Base-by-base conservation (phyloP, 345 rosid genomes). In the Pistacia vera region DNA sequence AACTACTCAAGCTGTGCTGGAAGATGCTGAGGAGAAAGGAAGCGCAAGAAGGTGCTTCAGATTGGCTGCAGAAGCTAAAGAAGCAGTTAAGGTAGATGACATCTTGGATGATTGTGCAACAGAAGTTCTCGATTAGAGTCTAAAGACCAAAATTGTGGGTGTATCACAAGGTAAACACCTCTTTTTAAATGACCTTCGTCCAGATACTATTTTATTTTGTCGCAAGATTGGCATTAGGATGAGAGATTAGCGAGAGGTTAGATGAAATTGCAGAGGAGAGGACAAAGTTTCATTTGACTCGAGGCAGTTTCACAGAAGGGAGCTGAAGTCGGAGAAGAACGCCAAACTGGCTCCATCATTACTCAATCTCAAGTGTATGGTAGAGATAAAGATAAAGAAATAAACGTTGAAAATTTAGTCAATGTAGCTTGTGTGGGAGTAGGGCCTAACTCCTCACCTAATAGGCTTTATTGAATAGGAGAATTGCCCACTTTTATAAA, bases 51-150 rank as follows among this genome's bases (percentile, higher is more conserved):
- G 63, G 64, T 52, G 36, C 12, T 70, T 55, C 74, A 11, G 62
- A 69, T 69, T 38, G 63, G 74, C 13, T 38, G 72, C 8, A 48
- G 46, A 70, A 70, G 74, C 60, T 68, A 68, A 52, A 28, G 59
- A 52, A 12, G 72, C 74, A 2, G 59, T 52, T 22, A 56, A n/a
- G 64, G 13, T 20, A 44, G 54, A 70, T 20, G 74, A 70, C 51
- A 70, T 38, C 7, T 0, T 57, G 74, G 74, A 70, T 3, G 64
- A 36, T 11, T 38, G 63, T 20, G 33, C 52, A 38, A n/a, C 63
- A 56, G n/a, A 70, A 36, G 49, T 30, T 36, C 73, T n/a, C 52
- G 30, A 36, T 33, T 52, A 10, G 48, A 33, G 49, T 33, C 61
- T 35, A 38, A 35, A 33, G 12, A 20, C 41, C 58, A 10, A 66